A percentile compares a stretch with the other conserved stretches of the same genome.
Conservation (phyloP, 345 rosid genomes). For the Odontarrhena argentea region DNA sequence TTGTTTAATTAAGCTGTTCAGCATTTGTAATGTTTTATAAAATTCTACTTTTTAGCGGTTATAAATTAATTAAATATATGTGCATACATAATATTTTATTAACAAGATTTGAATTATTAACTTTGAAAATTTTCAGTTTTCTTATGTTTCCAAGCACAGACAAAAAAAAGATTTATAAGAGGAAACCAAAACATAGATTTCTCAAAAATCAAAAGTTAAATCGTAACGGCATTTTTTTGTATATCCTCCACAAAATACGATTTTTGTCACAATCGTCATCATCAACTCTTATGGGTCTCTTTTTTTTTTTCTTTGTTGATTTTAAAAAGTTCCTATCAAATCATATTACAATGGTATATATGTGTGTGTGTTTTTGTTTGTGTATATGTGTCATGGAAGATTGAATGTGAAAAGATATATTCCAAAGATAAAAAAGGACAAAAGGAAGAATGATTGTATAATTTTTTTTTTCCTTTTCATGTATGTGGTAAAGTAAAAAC, state of each 20-base stretch:
- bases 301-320: background rate
- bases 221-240: slow-evolving; percentile 21
- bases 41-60: background rate
- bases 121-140: background rate
- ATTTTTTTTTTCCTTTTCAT: slow-evolving; percentile 21
- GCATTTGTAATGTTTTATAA: background rate
- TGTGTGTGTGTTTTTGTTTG: background rate
- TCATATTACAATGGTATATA: slow-evolving; percentile 15
- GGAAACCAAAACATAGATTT: background rate
- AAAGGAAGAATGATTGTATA: slow-evolving; percentile 43
- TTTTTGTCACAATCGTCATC: slow-evolving; percentile 41
- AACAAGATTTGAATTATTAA: background rate
- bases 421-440: slow-evolving; percentile 39
- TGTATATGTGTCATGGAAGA: slow-evolving; percentile 26
- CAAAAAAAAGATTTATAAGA: background rate
- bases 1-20: background rate
- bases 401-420: slow-evolving; percentile 37
- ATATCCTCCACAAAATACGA: slow-evolving; percentile 22
- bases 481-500: slow-evolving; percentile 34
- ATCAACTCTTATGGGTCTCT: slow-evolving; percentile 40
- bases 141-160: background rate
- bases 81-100: background rate
- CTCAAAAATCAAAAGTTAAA: slow-evolving; percentile 26
- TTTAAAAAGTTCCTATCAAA: slow-evolving; percentile 34
- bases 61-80: background rate